phyloP scores from a whole-genome alignment of 352 stramenopile species.

The Chloridella minuta region DNA sequence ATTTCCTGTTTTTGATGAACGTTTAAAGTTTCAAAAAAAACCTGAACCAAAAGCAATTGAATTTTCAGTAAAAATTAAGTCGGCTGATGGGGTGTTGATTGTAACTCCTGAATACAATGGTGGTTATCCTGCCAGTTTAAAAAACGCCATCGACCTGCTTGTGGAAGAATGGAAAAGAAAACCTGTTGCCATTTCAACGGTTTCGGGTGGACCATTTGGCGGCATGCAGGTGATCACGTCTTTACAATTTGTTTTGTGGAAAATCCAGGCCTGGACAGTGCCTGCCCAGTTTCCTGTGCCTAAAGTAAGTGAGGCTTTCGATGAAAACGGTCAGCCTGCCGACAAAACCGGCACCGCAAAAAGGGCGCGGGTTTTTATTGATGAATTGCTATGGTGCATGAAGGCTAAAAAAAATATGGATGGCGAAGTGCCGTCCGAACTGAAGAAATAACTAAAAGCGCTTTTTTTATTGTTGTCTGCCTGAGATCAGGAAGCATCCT shows the following conservation, averaged over 20 bases:
- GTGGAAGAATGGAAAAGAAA: not conserved
- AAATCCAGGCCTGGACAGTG: not conserved
- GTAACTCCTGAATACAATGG: not conserved
- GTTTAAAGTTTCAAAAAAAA: not conserved
- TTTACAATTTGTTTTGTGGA: conserved; percentile 5
- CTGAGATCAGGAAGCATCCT: too few species aligned
- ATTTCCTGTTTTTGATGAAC: not conserved
- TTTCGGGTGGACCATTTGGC: not conserved
- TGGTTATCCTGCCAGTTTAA: not conserved
- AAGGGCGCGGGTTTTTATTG: not conserved
- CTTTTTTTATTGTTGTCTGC: too few species aligned
- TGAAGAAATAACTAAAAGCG: too few species aligned
- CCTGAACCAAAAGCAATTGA: not conserved
- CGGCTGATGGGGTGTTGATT: not conserved
- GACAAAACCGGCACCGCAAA: not conserved
- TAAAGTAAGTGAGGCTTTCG: not conserved
- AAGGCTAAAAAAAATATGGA: not conserved
- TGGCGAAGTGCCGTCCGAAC: too few species aligned
- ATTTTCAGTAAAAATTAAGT: not conserved
- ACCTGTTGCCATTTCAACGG: not conserved
- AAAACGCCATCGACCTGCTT: not conserved
- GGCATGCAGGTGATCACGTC: not conserved
- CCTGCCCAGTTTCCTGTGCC: not conserved
- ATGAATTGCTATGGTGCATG: not conserved
- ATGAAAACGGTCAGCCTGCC: not conserved